Evolutionary conservation across 1,284 basidiomycete genomes (phyloP).

Genomic region (Neotropicomus parvogracilis): DNA sequence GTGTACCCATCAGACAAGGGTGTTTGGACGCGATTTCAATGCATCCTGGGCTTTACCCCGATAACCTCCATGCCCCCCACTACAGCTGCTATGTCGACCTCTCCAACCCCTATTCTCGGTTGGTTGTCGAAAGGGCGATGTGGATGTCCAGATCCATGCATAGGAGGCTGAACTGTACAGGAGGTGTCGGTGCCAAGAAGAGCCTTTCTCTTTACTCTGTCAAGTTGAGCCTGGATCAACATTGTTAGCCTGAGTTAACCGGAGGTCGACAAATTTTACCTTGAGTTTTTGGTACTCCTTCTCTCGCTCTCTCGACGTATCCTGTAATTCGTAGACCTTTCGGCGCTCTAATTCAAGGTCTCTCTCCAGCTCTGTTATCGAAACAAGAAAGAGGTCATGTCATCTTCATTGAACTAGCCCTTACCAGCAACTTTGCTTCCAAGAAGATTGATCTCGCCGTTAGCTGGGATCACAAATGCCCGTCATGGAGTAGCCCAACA

Average conservation of each 20-base stretch:
- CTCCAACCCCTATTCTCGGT: conserved; percentile 20
- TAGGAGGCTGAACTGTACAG: conserved; percentile 15
- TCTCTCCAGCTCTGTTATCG: conserved; percentile 59
- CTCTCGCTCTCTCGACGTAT: conserved; percentile 68
- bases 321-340: conserved; percentile 68
- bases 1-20: conserved; percentile 4
- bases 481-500: conserved; percentile 1
- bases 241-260: conserved; percentile 51
- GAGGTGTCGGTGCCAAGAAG: conserved; percentile 45
- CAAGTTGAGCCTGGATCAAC: conserved; percentile 48
- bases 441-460: conserved; percentile 69
- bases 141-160: conserved; percentile 15
- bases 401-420: conserved; percentile 3
- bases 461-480: conserved; percentile 45
- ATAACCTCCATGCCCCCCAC: conserved; percentile 69
- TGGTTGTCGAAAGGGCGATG: conserved; percentile 21
- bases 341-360: conserved; percentile 77
- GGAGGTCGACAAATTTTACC: conserved; percentile 35
- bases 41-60: conserved; percentile 43
- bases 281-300: conserved; percentile 86
- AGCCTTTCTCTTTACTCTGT: conserved; percentile 77
- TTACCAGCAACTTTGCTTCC: conserved; percentile 63
- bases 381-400: conserved; percentile 4
- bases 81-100: conserved; percentile 51
- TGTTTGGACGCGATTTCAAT: neutral